These are phyloP conservation scores for Populus hybrid DNA, from an alignment of 441 rosid genomes.

Conservation along the genomic window DNA sequence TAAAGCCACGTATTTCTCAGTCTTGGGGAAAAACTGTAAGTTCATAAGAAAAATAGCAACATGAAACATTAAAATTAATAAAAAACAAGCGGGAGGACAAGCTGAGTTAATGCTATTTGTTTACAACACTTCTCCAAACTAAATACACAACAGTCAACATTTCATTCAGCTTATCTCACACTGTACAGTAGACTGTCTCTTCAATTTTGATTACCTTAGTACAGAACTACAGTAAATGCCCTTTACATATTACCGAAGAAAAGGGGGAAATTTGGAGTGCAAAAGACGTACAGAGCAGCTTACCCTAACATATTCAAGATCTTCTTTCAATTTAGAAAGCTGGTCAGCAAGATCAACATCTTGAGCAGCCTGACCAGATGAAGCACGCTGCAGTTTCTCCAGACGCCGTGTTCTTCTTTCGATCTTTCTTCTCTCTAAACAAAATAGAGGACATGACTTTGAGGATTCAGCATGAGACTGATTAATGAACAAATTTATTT, in stretches of 20 bases:
- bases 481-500: background rate
- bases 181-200: background rate
- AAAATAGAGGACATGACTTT: background rate
- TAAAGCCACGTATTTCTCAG: constrained; percentile 88
- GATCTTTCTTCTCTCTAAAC: constrained; percentile 82
- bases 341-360: constrained; percentile 63
- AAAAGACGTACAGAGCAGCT: constrained; percentile 1
- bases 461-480: background rate
- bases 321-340: constrained; percentile 83
- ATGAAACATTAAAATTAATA: background rate
- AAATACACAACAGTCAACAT: background rate
- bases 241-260: background rate
- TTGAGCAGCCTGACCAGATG: constrained; percentile 55
- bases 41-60: background rate
- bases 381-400: constrained; percentile 88
- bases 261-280: too few relatives aligned
- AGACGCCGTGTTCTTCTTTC: constrained; percentile 82
- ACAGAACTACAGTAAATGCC: background rate
- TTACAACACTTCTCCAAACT: background rate
- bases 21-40: constrained; percentile 92
- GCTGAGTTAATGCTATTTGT: background rate
- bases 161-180: background rate
- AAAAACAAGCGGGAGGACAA: background rate
- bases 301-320: constrained; percentile 97
- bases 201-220: background rate